Base-by-base conservation (phyloP, 2,329 filamentous ascomycete genomes). In the Botrytis hyacinthi region DNA sequence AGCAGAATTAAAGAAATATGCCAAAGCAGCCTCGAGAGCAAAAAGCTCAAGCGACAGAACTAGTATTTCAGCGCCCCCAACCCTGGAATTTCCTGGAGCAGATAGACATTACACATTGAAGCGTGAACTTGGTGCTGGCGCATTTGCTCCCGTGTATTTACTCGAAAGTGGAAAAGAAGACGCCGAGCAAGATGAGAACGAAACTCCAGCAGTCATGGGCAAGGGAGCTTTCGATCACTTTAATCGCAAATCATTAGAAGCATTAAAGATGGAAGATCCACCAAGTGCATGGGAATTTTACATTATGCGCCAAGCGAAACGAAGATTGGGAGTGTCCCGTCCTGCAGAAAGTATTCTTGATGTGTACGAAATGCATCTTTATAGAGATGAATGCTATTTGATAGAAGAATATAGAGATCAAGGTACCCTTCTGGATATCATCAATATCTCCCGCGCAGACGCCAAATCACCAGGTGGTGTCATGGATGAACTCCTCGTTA, bases 261-360 rank as follows among this genome's bases (percentile, higher is more conserved):
- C 96, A 1, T 86, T 99, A 78, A 99, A 99, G 83, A 95, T 97
- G 90, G 96, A 99, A 83, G 89, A 92, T 46, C 94, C 95, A 0
- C 93, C 95, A 0, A 92, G 91, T 7, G 87, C 93, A 0, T 99
- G 96, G 96, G 96, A 99, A 81, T 99, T 98, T 80, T 93, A 97
- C 83, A 97, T 99, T 82, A 94, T 98, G 85, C 91, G 93, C 1
- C 89, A 94, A 72, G 90, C 93, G 2, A 93, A 95, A 76, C 85
- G 88, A 35, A 92, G 96, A 0, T 86, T 99, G 0, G 92, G 91
- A 0, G 87, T 91, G 1, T 88, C 92, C 74, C 90, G 95, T 22
- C 91, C 92, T 0, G 87, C 90, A 0, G 90, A 93, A 4, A 97
- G 93, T 22, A 86, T 99, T 74, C 90, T 97, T 1, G 88, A 90